Evolutionary conservation across 306 rosid genomes (phyloP), one percentile per base, ranked within the genome.

Genomic region (Gynostemma pentaphyllum): DNA sequence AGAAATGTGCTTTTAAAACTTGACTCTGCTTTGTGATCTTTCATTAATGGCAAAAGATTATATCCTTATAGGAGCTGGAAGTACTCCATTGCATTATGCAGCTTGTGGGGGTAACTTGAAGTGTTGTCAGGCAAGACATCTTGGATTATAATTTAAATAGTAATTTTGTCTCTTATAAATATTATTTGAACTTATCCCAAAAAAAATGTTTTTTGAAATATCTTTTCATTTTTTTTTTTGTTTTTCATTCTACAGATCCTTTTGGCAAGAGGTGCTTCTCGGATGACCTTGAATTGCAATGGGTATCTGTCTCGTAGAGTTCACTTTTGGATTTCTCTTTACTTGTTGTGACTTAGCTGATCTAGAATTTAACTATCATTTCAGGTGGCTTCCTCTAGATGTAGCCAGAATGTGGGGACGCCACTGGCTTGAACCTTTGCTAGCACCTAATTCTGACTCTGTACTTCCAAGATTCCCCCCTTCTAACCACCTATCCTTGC

Each of bases 351-450:
- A 60, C 69, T 66, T 46, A 69, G 49, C 48, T 49, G 71, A 53
- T 64, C 11, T 59, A 64, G 7, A 40, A 39, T 60, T 19, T 7
- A 40, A 67, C 60, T 48, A 45, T 71, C 55, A 44, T 69, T 49
- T 45, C 76, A 94, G 99, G 80, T 84, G 97, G 97, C 94, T 94
- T 82, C 95, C 99, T 52, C 75, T 83, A 68, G 99, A 88, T 59
- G 86, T 94, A 75, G 99, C 99, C 57, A 83, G 84, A 81, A 88
- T 86, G 95, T 94, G 99, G 97, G 95, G 95, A 34, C 95, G 94
- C 45, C 90, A 80, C 74, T 84, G 97, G 96, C 99, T 94, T 53
- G 99, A 94, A 73, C 87, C 94, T 9, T 30, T 86, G 56, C 71
- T 88, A 67, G 62, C 82, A 56, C 90, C 97, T 40, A 86, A 77